A percentile compares a stretch with the other conserved stretches of the same genome.
phyloP scores from a whole-genome alignment of 2,329 filamentous ascomycete species.

The Gliomastix tumulicola region DNA sequence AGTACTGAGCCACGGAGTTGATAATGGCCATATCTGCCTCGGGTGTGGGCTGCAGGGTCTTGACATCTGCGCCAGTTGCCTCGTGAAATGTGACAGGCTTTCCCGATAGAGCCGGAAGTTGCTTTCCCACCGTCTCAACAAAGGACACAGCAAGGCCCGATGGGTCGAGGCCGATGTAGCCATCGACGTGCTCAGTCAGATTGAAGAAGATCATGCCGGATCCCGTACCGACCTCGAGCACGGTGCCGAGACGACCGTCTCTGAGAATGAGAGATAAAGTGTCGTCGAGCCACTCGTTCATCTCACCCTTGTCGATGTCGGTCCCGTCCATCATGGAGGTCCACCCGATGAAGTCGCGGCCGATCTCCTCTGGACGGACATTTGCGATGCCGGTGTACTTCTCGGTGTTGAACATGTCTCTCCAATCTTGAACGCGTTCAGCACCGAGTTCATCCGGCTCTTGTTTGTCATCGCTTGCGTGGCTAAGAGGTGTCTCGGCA shows the following conservation, averaged over 20 bases:
- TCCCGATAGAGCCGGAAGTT: conserved; percentile 3
- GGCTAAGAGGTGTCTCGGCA: conserved; percentile 3
- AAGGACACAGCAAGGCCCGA: conserved; percentile 12
- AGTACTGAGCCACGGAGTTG: conserved; percentile 12
- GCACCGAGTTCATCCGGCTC: conserved; percentile 9
- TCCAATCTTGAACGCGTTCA: background rate
- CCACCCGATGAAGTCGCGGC: conserved; percentile 20
- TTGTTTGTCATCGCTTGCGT: conserved; percentile 1
- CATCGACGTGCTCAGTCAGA: conserved; percentile 10
- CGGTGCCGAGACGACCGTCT: conserved; percentile 3
- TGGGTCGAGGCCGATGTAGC: conserved; percentile 19
- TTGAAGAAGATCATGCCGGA: conserved; percentile 23
- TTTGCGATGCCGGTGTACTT: conserved; percentile 8
- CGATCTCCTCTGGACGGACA: conserved; percentile 7
- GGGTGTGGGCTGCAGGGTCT: conserved; percentile 2
- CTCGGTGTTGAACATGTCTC: background rate
- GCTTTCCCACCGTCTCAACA: conserved; percentile 7
- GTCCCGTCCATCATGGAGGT: conserved; percentile 21
- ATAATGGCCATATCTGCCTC: conserved; percentile 4
- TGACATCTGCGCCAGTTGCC: conserved; percentile 12
- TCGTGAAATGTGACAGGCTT: conserved; percentile 9
- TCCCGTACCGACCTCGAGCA: conserved; percentile 20
- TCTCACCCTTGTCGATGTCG: conserved; percentile 14
- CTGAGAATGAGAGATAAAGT: conserved; percentile 12
- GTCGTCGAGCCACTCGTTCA: conserved; percentile 23